Percentiles rank a stretch among this genome's conserved stretches.
phyloP scores from a whole-genome alignment of 768 basidiomycete species.

The Naganishia vaughanmartiniae region DNA sequence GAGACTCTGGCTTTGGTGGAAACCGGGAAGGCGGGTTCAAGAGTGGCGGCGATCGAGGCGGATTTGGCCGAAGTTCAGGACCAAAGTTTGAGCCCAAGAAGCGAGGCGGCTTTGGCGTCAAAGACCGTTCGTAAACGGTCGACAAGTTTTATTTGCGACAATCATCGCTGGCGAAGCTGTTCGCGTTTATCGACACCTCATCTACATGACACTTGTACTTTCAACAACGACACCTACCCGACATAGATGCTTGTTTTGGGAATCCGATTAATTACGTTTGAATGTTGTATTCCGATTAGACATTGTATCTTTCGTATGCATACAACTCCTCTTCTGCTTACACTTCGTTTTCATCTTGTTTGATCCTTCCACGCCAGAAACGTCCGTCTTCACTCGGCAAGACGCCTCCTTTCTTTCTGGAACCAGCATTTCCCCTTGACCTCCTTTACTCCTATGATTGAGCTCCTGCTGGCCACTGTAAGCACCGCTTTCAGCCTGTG shows the following conservation, averaged over 20 bases:
- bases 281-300: conserved; percentile 21
- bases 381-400: neutral
- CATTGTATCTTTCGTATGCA: conserved; percentile 20
- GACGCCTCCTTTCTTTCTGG: neutral
- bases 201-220: conserved; percentile 1
- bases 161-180: neutral
- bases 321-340: conserved; percentile 7
- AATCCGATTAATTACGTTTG: neutral
- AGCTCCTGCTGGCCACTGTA: no score
- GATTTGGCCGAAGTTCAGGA: neutral
- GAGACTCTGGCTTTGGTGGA: conserved; percentile 9
- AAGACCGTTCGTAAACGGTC: neutral
- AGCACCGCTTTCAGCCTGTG: neutral
- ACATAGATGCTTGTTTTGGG: conserved; percentile 5
- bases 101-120: conserved; percentile 13
- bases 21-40: conserved; percentile 26
- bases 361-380: neutral
- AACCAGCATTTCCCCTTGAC: neutral
- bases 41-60: neutral
- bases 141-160: neutral
- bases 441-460: no score
- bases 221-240: conserved; percentile 19
- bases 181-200: conserved; percentile 3
- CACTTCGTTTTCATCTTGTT: neutral
- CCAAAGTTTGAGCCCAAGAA: conserved; percentile 13